Evolutionary conservation across 1,284 basidiomycete genomes (phyloP), one percentile per base, ranked within the genome.

Genomic region (Tilletia horrida): DNA sequence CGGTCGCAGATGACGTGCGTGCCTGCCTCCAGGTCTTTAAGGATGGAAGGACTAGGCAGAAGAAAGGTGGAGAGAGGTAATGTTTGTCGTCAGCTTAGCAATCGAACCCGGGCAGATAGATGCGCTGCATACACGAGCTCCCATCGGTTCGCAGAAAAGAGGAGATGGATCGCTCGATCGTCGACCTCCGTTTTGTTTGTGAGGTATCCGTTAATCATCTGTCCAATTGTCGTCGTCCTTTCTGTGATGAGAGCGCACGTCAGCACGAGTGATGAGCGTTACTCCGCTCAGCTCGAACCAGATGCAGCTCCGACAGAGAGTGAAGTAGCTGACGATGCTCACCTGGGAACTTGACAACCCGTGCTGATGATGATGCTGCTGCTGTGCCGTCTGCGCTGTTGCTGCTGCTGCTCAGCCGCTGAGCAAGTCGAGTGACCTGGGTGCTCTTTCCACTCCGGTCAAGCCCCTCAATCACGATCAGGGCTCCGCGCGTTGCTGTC

Each of bases 131-230:
- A 94, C 91, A 89, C 89, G 72, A 90, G 86, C 82, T 98, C 95
- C 95, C 96, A 98, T 25, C 95, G 88, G 81, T 98, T 99, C 0
- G 94, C 95, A 62, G 92, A 90, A 85, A 98, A 98, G 66, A 99
- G 87, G 0, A 97, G 87, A 80, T 98, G 95, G 66, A 98, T 89
- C 1, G 90, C 90, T 73, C 86, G 90, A 83, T 97, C 93, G 82
- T 96, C 92, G 64, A 97, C 85, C 25, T 97, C 92, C 9, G 89
- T 86, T 67, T 90, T 83, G 21, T 89, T 91, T 65, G 88, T 77
- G 44, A 99, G 85, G 83, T 98, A 99, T 13, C 89, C 86, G 82
- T 98, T 90, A 79, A 98, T 96, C 89, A 95, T 91, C 77, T 89
- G 86, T 8, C 95, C 95, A 65, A 94, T 96, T 0, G 90, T 82